A percentile compares a stretch with the other conserved stretches of the same genome.
Conservation (phyloP, 2,329 filamentous ascomycete species). For the Talaromyces atroroseus region DNA sequence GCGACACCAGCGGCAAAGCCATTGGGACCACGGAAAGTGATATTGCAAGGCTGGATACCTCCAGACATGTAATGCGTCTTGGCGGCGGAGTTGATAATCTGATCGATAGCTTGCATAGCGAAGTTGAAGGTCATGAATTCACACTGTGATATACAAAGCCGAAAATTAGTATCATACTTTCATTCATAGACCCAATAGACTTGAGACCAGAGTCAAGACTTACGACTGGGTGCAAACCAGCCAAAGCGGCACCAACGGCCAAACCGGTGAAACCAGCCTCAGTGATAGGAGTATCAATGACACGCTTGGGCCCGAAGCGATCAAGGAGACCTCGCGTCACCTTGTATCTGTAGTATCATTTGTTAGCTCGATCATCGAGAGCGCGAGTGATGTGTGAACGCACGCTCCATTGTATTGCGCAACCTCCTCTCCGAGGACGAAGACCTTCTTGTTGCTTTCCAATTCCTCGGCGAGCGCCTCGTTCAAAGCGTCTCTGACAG, state of each 20-base stretch:
- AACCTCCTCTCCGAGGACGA: constrained; percentile 94
- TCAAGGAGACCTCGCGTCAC: constrained; percentile 97
- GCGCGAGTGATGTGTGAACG: constrained; percentile 21
- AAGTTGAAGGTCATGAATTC: constrained; percentile 99
- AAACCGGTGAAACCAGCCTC: constrained; percentile 94
- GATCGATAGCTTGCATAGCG: constrained; percentile 99
- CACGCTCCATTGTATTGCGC: constrained; percentile 98
- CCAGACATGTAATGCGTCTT: constrained; percentile 99
- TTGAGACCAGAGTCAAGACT: constrained; percentile 38
- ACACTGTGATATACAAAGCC: constrained; percentile 52
- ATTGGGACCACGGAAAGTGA: constrained; percentile 98
- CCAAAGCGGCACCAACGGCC: constrained; percentile 88
- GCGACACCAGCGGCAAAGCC: constrained; percentile 93
- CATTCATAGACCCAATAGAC: constrained; percentile 8
- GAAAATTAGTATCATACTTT: not conserved
- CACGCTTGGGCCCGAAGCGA: constrained; percentile 92
- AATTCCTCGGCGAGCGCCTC: constrained; percentile 97
- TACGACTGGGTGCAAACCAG: constrained; percentile 88
- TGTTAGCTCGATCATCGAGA: constrained; percentile 32
- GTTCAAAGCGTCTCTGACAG: constrained; percentile 94
- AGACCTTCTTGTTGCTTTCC: constrained; percentile 89
- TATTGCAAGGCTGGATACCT: constrained; percentile 98
- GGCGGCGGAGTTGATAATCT: constrained; percentile 97
- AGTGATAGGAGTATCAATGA: constrained; percentile 98
- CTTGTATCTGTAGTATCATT: constrained; percentile 65